Conservation (phyloP, 176 grass and related monocot species). For the Carex cristatella region DNA sequence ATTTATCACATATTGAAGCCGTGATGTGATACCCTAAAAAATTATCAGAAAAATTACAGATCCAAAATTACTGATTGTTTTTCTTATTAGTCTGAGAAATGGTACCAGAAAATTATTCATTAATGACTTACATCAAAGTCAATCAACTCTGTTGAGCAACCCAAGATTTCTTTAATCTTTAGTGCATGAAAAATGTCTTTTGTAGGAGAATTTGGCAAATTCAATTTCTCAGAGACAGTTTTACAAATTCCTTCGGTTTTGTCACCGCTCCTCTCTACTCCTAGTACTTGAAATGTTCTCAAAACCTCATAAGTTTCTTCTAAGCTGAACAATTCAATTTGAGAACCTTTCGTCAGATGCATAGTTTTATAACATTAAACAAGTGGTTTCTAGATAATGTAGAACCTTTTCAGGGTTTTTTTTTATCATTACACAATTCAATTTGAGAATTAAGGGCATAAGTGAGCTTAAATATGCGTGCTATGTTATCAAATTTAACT, state of each 20-base stretch:
- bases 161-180: conserved; percentile 27
- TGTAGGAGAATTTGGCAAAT: conserved; percentile 20
- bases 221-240: conserved; percentile 28
- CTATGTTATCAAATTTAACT: background rate
- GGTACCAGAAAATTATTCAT: conserved; percentile 10
- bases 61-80: conserved; percentile 1
- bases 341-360: background rate
- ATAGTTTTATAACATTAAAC: background rate
- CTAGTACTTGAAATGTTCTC: conserved; percentile 34
- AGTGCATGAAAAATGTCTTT: conserved; percentile 34
- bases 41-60: conserved; percentile 3
- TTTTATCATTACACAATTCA: too few relatives aligned
- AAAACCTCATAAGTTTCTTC: conserved; percentile 42
- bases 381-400: background rate
- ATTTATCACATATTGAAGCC: conserved; percentile 64
- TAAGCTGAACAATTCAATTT: conserved; percentile 22
- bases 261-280: background rate
- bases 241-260: conserved; percentile 22
- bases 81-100: background rate
- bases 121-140: conserved; percentile 19
- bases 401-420: background rate
- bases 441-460: too few relatives aligned
- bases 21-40: conserved; percentile 52
- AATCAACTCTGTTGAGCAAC: conserved; percentile 16
- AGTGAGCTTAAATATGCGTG: too few relatives aligned